Base-by-base conservation (phyloP, 768 basidiomycete species). In the Tephrocybe sp. region DNA sequence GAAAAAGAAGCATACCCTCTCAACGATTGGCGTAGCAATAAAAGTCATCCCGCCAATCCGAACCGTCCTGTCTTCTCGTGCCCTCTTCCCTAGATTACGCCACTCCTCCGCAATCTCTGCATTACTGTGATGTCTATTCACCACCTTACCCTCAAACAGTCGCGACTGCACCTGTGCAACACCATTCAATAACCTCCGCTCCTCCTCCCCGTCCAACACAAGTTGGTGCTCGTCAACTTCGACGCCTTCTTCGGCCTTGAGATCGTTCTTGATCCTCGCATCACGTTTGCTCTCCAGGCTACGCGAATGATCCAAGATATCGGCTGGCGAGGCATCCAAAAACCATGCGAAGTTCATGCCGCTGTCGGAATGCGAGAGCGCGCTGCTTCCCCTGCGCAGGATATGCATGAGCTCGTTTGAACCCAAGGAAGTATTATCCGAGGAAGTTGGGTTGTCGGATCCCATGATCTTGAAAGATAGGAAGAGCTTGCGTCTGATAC, bases 401-500 rank as follows among this genome's bases (percentile, higher is more conserved):
- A 85, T 84, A 44, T 77, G 71, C 61, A 83, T 63, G 18, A 85
- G 71, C 55, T 83, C 83, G 23, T 59, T 62, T 5, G 60, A 71
- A 45, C 70, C 71, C n/a, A 79, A 57, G 25, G 63, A 67, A 12
- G 65, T 44, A 14, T 60, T 62, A 9, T 59, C 54, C 2, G 62
- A 53, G 0, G 65, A 60, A 11, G 58, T 48, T 1, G 61, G 23
- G 24, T 57, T 56, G 28, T 71, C 73, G 4, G 71, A 67, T 18
- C 73, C 73, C 79, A 85, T 84, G 55, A 85, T 75, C 62, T 85
- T 85, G 43, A 81, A 57, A 1, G 84, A 84, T 3, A 85, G 72
- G 63, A 84, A 85, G 5, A 89, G 71, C 65, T 90, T 90, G 46
- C 82, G 79, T 39, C 85, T 83, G 46, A 87, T 78, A 26, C 85